phyloP scores from a whole-genome alignment of 352 stramenopile species.

The Globisporangium barbulae region DNA sequence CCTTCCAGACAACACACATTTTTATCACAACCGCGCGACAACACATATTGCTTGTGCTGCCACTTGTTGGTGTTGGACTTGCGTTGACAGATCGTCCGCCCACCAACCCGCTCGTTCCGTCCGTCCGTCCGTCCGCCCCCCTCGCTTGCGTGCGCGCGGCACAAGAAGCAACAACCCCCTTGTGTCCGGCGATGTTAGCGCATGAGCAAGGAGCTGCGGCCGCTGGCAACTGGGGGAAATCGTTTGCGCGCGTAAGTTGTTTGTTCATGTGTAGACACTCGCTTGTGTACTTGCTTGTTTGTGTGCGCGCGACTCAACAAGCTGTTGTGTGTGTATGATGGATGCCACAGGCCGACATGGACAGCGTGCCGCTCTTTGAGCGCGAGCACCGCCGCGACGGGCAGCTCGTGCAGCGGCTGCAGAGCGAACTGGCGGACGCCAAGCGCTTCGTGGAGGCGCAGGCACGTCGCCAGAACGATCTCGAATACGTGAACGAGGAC shows the following conservation, averaged over 20 bases:
- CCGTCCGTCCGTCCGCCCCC: neutral
- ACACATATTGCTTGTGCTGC: neutral
- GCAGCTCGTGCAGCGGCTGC: constrained; percentile 77
- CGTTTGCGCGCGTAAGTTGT: constrained; percentile 31
- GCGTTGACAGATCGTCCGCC: neutral
- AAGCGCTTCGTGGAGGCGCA: constrained; percentile 85
- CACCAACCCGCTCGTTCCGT: neutral
- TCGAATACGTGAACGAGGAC: constrained; percentile 87
- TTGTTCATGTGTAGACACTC: neutral
- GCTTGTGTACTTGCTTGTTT: constrained; percentile 1
- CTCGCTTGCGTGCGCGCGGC: constrained; percentile 7
- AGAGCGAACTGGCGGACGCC: constrained; percentile 81
- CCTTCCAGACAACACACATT: constrained; percentile 4
- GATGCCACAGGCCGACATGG: constrained; percentile 56
- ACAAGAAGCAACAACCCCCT: neutral
- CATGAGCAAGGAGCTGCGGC: constrained; percentile 27
- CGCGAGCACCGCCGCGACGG: constrained; percentile 84
- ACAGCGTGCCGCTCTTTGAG: constrained; percentile 83
- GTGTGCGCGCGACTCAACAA: neutral
- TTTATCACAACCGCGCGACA: constrained; percentile 12
- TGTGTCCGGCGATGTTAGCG: constrained; percentile 17
- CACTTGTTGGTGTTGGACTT: constrained; percentile 1
- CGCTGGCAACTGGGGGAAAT: constrained; percentile 49
- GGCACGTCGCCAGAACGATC: constrained; percentile 76
- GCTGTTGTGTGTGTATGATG: neutral